Evolutionary conservation across 2,329 filamentous ascomycete species (phyloP), one percentile per base, ranked within the genome.

Genomic region (Emergomyces pasteurianus): DNA sequence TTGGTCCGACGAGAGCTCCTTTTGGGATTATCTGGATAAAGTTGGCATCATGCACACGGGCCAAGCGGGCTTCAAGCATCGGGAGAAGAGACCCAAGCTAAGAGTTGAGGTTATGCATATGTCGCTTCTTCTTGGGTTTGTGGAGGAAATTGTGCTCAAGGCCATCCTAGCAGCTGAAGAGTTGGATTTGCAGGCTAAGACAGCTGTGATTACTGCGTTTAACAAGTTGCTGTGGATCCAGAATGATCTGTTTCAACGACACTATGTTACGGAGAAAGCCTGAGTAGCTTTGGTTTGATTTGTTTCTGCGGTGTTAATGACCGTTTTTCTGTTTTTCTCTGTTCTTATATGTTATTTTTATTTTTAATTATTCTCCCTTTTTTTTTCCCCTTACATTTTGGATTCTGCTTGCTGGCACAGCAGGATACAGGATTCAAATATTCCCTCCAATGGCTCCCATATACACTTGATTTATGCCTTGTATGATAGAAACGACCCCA

Each of bases 201-300:
- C 66, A 31, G 62, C 65, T 54, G 64, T 68, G 14, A 53, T 70
- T 31, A 62, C 62, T 12, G 69, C 69, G 10, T 66, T 68, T 49
- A 70, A 70, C 62, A 71, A 70, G 63, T 59, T 69, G 47, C 58
- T 70, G 42, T 71, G 69, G 69, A 68, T 71, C 46, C 69, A 71
- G 63, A 71, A 71, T 62, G 69, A 71, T 59, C 60, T 70, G 28
- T 70, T 70, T 61, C 64, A 67, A 53, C 66, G 67, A 56, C 67
- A 70, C 53, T 70, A 70, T 60, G 59, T 64, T 49, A 42, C 55
- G 14, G 59, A 64, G 34, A n/a, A 50, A 56, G 8, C 59, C 60
- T 40, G 60, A 59, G 53, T 59, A 62, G 58, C 26, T 54, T 54
- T 34, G 14, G 42, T 9, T n/a, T 54, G 12, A 14, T 54, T 50